A percentile compares a stretch with the other conserved stretches of the same genome.
Evolutionary conservation across 345 rosid species (phyloP).

Genomic region (Jatropha curcas): DNA sequence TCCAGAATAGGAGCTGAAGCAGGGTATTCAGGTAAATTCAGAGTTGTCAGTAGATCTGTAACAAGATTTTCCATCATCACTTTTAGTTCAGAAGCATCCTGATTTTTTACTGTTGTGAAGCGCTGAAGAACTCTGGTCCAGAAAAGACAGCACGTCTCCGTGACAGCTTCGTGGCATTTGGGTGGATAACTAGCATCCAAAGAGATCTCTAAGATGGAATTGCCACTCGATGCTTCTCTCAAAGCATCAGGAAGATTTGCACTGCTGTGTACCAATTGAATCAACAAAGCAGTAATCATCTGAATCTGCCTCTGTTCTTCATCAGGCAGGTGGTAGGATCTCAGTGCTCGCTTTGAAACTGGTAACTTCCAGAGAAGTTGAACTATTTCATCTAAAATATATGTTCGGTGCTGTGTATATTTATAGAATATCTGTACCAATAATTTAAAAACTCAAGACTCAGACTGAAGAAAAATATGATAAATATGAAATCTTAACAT

Average conservation of each 20-base stretch:
- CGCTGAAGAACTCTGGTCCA: conserved; percentile 99
- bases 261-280: conserved; percentile 92
- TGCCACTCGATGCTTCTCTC: conserved; percentile 59
- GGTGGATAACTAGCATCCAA: conserved; percentile 65
- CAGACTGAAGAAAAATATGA: background rate
- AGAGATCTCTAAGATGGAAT: conserved; percentile 56
- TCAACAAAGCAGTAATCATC: conserved; percentile 89
- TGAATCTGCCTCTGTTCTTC: conserved; percentile 99
- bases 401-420: conserved; percentile 77
- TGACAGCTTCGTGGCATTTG: conserved; percentile 79
- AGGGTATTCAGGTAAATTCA: conserved; percentile 96
- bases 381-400: conserved; percentile 83
- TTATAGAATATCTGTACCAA: conserved; percentile 79
- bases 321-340: conserved; percentile 92
- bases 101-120: conserved; percentile 73
- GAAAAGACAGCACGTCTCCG: conserved; percentile 92
- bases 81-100: conserved; percentile 95
- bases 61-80: conserved; percentile 89
- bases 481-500: background rate
- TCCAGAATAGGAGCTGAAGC: conserved; percentile 90
- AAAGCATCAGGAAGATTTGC: conserved; percentile 84
- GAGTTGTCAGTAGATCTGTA: conserved; percentile 78
- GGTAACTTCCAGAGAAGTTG: conserved; percentile 93
- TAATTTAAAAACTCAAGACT: conserved; percentile 18
- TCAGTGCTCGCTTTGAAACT: conserved; percentile 67